Conservation (phyloP, 306 rosid genomes). For the Pterocarpus macrocarpus region DNA sequence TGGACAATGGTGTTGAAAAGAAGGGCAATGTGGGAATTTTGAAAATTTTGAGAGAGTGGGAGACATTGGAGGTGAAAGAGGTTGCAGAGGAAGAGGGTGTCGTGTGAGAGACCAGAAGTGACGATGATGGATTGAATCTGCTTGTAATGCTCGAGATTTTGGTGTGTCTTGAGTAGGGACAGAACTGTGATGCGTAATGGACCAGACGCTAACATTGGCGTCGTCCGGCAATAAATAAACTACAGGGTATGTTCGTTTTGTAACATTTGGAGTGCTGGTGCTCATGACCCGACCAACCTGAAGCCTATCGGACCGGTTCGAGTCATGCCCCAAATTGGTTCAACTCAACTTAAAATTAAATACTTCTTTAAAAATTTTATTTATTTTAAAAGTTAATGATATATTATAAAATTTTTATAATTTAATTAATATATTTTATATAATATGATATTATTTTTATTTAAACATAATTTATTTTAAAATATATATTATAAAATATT, state of each 20-base stretch:
- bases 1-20: constrained; percentile 40
- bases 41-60: neutral
- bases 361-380: too few species aligned
- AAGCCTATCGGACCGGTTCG: too few species aligned
- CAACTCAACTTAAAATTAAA: too few species aligned
- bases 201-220: neutral
- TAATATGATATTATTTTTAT: too few species aligned
- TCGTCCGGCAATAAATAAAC: neutral
- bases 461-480: too few species aligned
- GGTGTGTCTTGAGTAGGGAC: constrained; percentile 18
- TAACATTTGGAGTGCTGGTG: too few species aligned
- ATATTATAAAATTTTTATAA: too few species aligned
- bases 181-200: constrained; percentile 15
- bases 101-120: constrained; percentile 39
- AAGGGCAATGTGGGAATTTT: constrained; percentile 7
- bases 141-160: constrained; percentile 29
- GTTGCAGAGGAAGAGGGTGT: constrained; percentile 41
- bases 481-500: too few species aligned
- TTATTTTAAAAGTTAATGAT: too few species aligned
- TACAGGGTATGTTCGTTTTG: neutral
- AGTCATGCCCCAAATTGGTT: too few species aligned
- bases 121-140: constrained; percentile 51
- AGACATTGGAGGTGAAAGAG: constrained; percentile 37
- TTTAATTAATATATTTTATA: too few species aligned
- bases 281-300: too few species aligned